Conservation (phyloP, 805 yeast genomes). For the Teunomyces tritomae region DNA sequence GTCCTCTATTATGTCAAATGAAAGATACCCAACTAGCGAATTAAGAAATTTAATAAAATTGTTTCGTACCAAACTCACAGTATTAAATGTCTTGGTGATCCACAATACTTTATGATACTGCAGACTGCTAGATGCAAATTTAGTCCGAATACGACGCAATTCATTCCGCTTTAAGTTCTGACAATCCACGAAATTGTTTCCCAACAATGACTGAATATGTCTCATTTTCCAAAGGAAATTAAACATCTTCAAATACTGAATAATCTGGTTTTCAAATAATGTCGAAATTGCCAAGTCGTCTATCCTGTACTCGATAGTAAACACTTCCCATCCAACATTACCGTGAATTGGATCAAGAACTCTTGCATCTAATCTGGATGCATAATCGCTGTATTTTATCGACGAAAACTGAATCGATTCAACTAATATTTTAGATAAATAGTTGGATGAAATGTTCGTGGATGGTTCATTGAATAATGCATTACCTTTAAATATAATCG, state of each 20-base stretch:
- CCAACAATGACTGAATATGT: slow-evolving; percentile 55
- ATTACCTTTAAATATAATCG: slow-evolving; percentile 55
- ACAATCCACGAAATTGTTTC: slow-evolving; percentile 27
- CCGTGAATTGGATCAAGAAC: slow-evolving; percentile 70
- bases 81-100: slow-evolving; percentile 30
- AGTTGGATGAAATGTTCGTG: slow-evolving; percentile 58
- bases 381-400: slow-evolving; percentile 38
- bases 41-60: slow-evolving; percentile 42
- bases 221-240: slow-evolving; percentile 81
- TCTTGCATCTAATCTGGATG: slow-evolving; percentile 74
- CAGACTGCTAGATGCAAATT: not conserved
- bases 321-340: slow-evolving; percentile 86
- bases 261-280: slow-evolving; percentile 25
- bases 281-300: slow-evolving; percentile 53
- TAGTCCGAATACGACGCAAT: slow-evolving; percentile 13
- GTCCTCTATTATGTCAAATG: slow-evolving; percentile 46
- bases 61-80: slow-evolving; percentile 36
- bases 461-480: slow-evolving; percentile 60
- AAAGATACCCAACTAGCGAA: slow-evolving; percentile 38
- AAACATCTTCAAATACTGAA: slow-evolving; percentile 68
- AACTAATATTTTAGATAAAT: slow-evolving; percentile 60
- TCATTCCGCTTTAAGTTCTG: slow-evolving; percentile 26
- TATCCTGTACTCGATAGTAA: slow-evolving; percentile 74
- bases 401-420: slow-evolving; percentile 62
- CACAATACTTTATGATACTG: slow-evolving; percentile 25